Base-by-base conservation (phyloP, 208 protist genomes). In the Histomonas meleagridis region DNA sequence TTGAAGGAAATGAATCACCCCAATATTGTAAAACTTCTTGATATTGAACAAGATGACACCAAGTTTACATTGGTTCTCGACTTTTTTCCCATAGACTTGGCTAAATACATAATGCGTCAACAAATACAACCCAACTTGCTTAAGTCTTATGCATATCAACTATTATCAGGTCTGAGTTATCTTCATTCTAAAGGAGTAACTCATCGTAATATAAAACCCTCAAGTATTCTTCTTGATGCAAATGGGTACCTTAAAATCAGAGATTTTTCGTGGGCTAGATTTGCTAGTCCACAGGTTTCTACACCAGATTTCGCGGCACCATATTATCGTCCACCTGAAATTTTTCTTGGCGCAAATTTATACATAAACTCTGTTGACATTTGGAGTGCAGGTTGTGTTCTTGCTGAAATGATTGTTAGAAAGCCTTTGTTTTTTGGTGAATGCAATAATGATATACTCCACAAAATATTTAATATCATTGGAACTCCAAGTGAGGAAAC, bases 31-130 rank as follows among this genome's bases (percentile, higher is more conserved):
- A 96, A 12, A 62, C 92, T 99, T 5, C 93, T 97, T 38, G 97
- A 98, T 92, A 96, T 98, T 5, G 96, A 97, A 32, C 96, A 98
- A 94, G 96, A 94, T 48, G 96, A 98, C 40, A 95, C 95, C 70
- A 96, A 97, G 55, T 95, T 99, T 28, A 97, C 96, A 12, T 94
- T 99, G 26, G 97, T 98, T 16, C 98, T 98, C 92, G 98, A 99
- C 93, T 98, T 96, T 94, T 93, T 98, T 48, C 96, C 98, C 72
- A 65, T 97, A 65, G 97, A 98, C 92, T 94, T 99, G 62, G 23
- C 23, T 12, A 10, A 65, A 7, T n/a, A 12, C 60, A 86, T n/a
- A 35, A 55, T n/a, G n/a, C n/a, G 46, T 32, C 40, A 21, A 32
- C 51, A 86, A 49, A 55, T 55, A 18, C 10, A 51, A 5, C 65